Conservation (phyloP, 78 protist species). For the Cavenderia fasciculata region DNA sequence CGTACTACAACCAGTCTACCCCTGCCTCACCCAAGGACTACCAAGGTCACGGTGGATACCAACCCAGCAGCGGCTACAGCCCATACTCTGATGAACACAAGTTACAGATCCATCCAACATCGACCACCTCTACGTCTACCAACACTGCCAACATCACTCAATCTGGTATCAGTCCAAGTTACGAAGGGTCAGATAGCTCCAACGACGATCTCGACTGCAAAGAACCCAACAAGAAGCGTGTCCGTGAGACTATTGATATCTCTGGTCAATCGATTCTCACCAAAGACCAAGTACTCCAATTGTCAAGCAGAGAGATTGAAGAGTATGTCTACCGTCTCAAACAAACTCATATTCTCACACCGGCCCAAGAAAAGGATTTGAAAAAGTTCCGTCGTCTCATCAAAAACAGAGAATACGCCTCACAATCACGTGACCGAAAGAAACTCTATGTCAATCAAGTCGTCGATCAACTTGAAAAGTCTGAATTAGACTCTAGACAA, state of each 20-base stretch:
- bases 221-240: constrained; percentile 15
- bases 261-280: constrained; percentile 24
- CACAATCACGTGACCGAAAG: constrained; percentile 69
- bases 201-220: too few relatives aligned
- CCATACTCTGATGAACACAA: too few relatives aligned
- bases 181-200: too few relatives aligned
- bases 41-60: too few relatives aligned
- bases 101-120: too few relatives aligned
- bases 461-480: constrained; percentile 48
- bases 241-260: constrained; percentile 38
- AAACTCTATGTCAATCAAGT: constrained; percentile 65
- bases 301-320: constrained; percentile 66
- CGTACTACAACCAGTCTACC: too few relatives aligned
- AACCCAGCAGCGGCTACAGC: too few relatives aligned
- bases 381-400: constrained; percentile 65
- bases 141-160: too few relatives aligned
- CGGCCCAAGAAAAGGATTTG: constrained; percentile 57
- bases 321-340: constrained; percentile 50
- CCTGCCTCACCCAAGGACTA: too few relatives aligned
- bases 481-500: background rate
- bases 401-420: constrained; percentile 75
- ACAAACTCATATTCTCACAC: constrained; percentile 16
- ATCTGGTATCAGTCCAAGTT: too few relatives aligned
- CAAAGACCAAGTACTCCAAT: constrained; percentile 44
- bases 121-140: too few relatives aligned